Percentiles rank a stretch among this genome's conserved stretches.
phyloP scores from a whole-genome alignment of 2,329 filamentous ascomycete genomes.

The Blastomyces emzantsi region DNA sequence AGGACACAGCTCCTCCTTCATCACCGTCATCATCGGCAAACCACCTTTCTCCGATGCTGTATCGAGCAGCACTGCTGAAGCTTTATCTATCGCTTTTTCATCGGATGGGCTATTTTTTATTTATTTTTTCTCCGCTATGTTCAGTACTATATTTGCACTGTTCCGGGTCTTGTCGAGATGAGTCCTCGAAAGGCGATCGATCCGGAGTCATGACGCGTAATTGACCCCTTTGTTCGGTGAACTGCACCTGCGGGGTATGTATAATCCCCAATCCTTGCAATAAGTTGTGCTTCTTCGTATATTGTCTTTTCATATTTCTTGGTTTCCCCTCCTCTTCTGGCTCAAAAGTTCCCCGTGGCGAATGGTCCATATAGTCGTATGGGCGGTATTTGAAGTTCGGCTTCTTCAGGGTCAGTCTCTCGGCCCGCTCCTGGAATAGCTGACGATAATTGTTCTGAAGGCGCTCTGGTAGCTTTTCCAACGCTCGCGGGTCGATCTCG shows the following conservation, averaged over 20 bases:
- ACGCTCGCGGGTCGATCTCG: constrained; percentile 22
- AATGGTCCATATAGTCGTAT: constrained; percentile 7
- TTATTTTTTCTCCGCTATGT: neutral
- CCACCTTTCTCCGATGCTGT: neutral
- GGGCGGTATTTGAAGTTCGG: constrained; percentile 13
- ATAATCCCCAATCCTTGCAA: neutral
- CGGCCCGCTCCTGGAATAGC: constrained; percentile 21
- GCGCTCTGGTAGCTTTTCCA: constrained; percentile 20
- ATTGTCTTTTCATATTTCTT: constrained; percentile 1
- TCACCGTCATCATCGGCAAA: neutral
- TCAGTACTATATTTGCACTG: neutral
- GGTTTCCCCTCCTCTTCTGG: neutral
- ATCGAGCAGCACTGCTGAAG: neutral
- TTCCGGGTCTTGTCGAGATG: neutral
- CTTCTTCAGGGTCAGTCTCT: constrained; percentile 15
- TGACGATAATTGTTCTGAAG: constrained; percentile 23
- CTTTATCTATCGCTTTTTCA: neutral
- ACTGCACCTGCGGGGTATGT: neutral
- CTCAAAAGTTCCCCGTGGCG: neutral
- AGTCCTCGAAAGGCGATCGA: neutral
- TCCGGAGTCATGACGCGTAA: constrained; percentile 14
- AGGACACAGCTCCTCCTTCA: neutral
- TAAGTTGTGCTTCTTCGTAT: neutral
- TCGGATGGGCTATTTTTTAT: neutral
- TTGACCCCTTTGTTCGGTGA: constrained; percentile 2